Percentiles rank a stretch among this genome's conserved stretches.
Evolutionary conservation across 2,329 filamentous ascomycete genomes (phyloP).

Genomic region (Chaetomiaceae sp.): DNA sequence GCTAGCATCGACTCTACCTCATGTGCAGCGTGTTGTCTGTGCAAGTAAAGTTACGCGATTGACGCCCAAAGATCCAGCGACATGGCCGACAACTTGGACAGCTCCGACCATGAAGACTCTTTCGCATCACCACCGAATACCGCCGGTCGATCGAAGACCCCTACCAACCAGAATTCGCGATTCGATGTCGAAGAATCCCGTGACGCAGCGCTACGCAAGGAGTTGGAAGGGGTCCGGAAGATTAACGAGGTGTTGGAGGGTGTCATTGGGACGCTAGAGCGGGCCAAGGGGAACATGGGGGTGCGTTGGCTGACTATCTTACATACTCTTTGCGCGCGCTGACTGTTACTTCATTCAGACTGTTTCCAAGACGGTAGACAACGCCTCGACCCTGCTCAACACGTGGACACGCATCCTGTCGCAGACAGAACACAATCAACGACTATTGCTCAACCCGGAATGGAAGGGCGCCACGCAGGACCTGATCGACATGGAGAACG

Average conservation of each 20-base stretch:
- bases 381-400: constrained; percentile 83
- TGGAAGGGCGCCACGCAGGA: constrained; percentile 91
- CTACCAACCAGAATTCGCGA: constrained; percentile 38
- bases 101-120: constrained; percentile 38
- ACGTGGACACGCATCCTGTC: constrained; percentile 95
- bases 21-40: background rate
- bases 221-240: constrained; percentile 76
- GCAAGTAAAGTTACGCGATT: background rate
- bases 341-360: constrained; percentile 47
- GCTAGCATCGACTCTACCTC: background rate
- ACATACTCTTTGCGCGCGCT: constrained; percentile 11
- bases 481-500: constrained; percentile 78
- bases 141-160: constrained; percentile 37
- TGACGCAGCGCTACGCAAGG: constrained; percentile 69
- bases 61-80: no score
- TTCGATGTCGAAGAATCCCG: constrained; percentile 64
- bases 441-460: constrained; percentile 77
- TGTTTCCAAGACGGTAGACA: constrained; percentile 78
- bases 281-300: constrained; percentile 72
- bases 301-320: constrained; percentile 40
- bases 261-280: constrained; percentile 66
- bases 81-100: constrained; percentile 44
- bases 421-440: constrained; percentile 96
- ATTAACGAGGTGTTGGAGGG: constrained; percentile 86
- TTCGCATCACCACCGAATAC: constrained; percentile 28